Conservation (phyloP, 352 stramenopile species). For the Phytophthora boehmeriae region DNA sequence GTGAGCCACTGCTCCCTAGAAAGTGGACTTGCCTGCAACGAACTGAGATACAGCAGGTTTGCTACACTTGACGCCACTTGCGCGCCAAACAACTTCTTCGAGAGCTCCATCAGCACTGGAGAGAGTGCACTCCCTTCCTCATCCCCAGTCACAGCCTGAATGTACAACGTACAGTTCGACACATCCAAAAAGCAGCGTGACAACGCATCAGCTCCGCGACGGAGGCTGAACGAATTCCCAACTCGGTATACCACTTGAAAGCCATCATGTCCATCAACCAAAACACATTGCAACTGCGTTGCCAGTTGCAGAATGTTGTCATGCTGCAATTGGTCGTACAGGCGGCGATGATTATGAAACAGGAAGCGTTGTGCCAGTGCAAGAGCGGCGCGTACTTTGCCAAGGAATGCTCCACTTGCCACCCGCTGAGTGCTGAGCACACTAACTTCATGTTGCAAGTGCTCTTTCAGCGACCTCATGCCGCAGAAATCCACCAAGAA, state of each 20-base stretch:
- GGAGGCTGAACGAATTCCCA: constrained; percentile 40
- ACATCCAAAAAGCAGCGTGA: constrained; percentile 59
- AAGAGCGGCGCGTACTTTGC: constrained; percentile 35
- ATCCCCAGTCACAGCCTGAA: constrained; percentile 31
- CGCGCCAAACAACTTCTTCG: constrained; percentile 55
- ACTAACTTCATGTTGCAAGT: constrained; percentile 60
- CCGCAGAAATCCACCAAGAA: constrained; percentile 58
- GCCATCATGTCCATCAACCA: constrained; percentile 46
- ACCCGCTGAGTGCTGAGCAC: constrained; percentile 39
- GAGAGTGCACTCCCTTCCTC: constrained; percentile 49
- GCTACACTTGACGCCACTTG: constrained; percentile 55
- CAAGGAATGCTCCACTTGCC: constrained; percentile 35
- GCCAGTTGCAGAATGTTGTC: constrained; percentile 32
- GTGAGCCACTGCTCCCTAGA: constrained; percentile 62
- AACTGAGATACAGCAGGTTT: constrained; percentile 78
- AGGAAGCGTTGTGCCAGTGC: constrained; percentile 60
- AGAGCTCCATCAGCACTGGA: constrained; percentile 60
- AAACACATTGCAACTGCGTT: constrained; percentile 35
- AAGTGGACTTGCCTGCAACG: constrained; percentile 45
- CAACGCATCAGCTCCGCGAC: constrained; percentile 21
- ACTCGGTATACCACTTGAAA: constrained; percentile 67
- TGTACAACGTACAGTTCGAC: constrained; percentile 37
- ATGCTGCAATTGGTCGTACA: constrained; percentile 54
- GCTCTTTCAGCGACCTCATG: constrained; percentile 53
- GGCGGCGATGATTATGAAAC: constrained; percentile 43